These are phyloP conservation scores for Boehmeria nivea DNA, from an alignment of 306 rosid species.

Conservation along the genomic window DNA sequence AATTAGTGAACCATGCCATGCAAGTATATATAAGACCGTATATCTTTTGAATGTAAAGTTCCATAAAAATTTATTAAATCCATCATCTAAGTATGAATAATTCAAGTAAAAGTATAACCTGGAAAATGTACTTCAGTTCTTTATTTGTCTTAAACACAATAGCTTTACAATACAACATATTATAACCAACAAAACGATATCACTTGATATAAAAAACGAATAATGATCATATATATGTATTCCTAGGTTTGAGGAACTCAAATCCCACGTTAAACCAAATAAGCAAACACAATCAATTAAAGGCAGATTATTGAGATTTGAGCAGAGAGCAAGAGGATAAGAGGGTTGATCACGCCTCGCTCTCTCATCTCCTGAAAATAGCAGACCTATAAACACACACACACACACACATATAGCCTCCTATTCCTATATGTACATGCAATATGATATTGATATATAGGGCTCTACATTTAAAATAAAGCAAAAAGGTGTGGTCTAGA, in stretches of 20 bases:
- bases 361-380: background rate
- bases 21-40: background rate
- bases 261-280: background rate
- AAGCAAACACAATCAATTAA: background rate
- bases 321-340: background rate
- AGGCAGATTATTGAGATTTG: slow-evolving; percentile 4
- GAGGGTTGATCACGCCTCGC: background rate
- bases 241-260: background rate
- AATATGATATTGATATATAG: too few relatives aligned
- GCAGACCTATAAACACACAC: background rate
- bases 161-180: background rate
- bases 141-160: background rate
- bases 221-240: background rate
- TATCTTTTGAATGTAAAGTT: too few relatives aligned
- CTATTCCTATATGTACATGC: background rate
- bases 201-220: background rate
- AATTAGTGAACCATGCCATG: too few relatives aligned
- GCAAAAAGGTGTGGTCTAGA: slow-evolving; percentile 11
- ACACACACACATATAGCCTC: background rate
- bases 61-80: too few relatives aligned
- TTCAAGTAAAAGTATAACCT: too few relatives aligned
- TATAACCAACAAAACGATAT: background rate
- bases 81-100: too few relatives aligned
- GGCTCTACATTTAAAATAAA: slow-evolving; percentile 2
- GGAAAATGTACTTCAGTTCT: too few relatives aligned